Evolutionary conservation across 805 yeast species (phyloP).

Genomic region (Candida sphagnicola): DNA sequence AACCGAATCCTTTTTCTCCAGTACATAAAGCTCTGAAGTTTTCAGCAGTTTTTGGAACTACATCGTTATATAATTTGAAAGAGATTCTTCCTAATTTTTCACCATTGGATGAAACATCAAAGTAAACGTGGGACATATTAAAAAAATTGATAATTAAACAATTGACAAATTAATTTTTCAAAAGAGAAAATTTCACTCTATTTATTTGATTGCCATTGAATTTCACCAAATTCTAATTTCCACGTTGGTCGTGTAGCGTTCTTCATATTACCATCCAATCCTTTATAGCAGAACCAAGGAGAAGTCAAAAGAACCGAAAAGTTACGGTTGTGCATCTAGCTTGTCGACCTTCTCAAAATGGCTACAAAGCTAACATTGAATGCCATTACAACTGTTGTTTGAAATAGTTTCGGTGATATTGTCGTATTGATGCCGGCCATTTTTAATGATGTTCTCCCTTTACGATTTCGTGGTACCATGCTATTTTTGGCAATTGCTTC

Average conservation of each 20-base stretch:
- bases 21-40: conserved; percentile 80
- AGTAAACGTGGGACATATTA: conserved; percentile 67
- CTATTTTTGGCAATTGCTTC: too few relatives aligned
- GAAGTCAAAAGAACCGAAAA: not conserved
- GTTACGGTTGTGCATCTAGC: too few relatives aligned
- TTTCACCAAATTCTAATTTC: too few relatives aligned
- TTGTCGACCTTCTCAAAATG: too few relatives aligned
- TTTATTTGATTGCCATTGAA: too few relatives aligned
- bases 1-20: conserved; percentile 93
- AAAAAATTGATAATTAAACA: not conserved
- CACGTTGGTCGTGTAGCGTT: not conserved
- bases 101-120: conserved; percentile 79
- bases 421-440: too few relatives aligned
- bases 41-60: conserved; percentile 73
- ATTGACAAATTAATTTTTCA: not conserved
- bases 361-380: too few relatives aligned
- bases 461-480: too few relatives aligned
- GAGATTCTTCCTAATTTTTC: conserved; percentile 72
- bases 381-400: too few relatives aligned
- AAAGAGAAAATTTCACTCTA: too few relatives aligned
- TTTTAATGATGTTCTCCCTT: too few relatives aligned
- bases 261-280: not conserved
- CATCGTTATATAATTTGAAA: conserved; percentile 61
- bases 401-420: too few relatives aligned
- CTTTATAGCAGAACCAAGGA: not conserved